Evolutionary conservation across 768 basidiomycete species (phyloP).

Genomic region (Pisolithus tinctorius): DNA sequence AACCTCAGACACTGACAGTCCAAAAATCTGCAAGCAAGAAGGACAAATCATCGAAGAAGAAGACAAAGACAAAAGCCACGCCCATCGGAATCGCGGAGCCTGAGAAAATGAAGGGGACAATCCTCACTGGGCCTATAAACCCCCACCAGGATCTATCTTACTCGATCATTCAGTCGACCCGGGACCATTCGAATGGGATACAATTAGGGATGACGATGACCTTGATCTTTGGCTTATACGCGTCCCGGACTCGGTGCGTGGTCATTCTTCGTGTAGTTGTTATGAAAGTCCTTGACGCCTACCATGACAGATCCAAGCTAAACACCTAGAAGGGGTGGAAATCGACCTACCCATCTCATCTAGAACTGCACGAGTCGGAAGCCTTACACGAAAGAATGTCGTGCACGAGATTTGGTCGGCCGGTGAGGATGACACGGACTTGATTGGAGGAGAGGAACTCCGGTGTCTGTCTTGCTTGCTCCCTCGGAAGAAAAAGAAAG

Average conservation of each 20-base stretch:
- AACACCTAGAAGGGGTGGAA: constrained; percentile 48
- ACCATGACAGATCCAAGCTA: constrained; percentile 51
- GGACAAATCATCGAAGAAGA: constrained; percentile 5
- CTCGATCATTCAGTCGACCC: constrained; percentile 40
- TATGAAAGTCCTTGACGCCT: not conserved
- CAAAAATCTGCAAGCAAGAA: constrained; percentile 10
- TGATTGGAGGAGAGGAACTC: constrained; percentile 57
- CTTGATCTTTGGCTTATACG: constrained; percentile 68
- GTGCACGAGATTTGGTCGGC: constrained; percentile 64
- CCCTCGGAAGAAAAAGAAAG: constrained; percentile 55
- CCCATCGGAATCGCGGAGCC: constrained; percentile 12
- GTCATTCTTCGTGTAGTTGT: not conserved
- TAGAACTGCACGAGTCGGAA: constrained; percentile 38
- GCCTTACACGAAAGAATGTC: constrained; percentile 45
- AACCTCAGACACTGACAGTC: constrained; percentile 6
- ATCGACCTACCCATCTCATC: constrained; percentile 40
- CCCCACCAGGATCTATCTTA: constrained; percentile 45
- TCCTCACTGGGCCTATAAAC: constrained; percentile 52
- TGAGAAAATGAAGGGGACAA: constrained; percentile 49
- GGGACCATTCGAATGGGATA: constrained; percentile 63
- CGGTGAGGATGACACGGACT: constrained; percentile 31
- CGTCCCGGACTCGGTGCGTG: constrained; percentile 57
- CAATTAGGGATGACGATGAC: constrained; percentile 46
- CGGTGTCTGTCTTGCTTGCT: constrained; percentile 54
- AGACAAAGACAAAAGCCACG: constrained; percentile 1